Evolutionary conservation across 345 rosid genomes (phyloP).

Genomic region (Firmiana major): DNA sequence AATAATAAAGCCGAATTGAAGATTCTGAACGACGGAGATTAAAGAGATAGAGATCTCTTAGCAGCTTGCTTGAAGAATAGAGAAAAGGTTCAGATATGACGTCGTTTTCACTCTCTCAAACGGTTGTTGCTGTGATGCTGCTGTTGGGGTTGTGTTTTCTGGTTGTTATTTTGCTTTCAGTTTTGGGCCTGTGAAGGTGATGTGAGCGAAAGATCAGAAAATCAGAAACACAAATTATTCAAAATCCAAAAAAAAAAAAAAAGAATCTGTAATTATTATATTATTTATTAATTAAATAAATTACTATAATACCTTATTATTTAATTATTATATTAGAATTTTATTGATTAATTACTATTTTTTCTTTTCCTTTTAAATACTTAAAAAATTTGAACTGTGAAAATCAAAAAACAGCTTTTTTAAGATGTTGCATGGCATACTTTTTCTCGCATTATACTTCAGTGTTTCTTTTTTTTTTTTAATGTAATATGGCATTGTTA

Average conservation of each 20-base stretch:
- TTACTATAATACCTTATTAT: neutral
- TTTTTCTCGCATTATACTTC: too few relatives aligned
- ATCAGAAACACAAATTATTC: neutral
- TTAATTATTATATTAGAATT: too few relatives aligned
- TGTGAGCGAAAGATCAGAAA: neutral
- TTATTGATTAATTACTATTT: too few relatives aligned
- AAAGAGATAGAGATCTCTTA: neutral
- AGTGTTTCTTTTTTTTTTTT: too few relatives aligned
- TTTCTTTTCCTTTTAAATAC: too few relatives aligned
- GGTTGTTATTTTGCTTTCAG: conserved; percentile 36
- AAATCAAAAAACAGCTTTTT: too few relatives aligned
- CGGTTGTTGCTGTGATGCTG: conserved; percentile 24
- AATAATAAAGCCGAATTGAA: neutral
- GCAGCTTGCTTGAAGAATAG: conserved; percentile 65
- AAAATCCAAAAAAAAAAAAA: neutral
- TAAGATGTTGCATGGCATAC: too few relatives aligned
- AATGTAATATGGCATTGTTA: too few relatives aligned
- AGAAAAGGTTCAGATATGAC: conserved; percentile 41
- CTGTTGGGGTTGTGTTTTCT: conserved; percentile 3
- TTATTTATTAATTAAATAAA: neutral
- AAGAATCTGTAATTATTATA: too few relatives aligned
- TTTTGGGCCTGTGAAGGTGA: neutral
- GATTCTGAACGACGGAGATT: conserved; percentile 24
- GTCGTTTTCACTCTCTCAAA: conserved; percentile 48
- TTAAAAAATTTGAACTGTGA: too few relatives aligned